A percentile compares a stretch with the other conserved stretches of the same genome.
Evolutionary conservation across 2,329 filamentous ascomycete species (phyloP).

Genomic region (Calycina herbarum): DNA sequence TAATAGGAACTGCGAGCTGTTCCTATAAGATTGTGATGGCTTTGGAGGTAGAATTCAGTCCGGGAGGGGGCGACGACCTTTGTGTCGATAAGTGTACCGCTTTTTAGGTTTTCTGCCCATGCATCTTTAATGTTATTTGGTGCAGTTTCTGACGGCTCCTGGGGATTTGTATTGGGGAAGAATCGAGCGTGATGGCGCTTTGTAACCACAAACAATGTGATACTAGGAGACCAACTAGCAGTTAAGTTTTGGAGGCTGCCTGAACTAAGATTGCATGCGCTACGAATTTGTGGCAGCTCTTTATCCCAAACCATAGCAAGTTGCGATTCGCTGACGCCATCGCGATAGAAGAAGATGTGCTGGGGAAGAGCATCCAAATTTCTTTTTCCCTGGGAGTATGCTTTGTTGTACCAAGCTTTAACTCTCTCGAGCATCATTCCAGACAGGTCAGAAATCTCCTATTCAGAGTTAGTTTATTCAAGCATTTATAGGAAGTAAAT

Average conservation of each 20-base stretch:
- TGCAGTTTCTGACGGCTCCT: too few relatives aligned
- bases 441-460: constrained; percentile 40
- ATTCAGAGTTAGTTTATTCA: neutral
- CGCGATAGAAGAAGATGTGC: constrained; percentile 29
- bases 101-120: too few relatives aligned
- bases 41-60: constrained; percentile 4
- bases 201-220: constrained; percentile 38
- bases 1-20: neutral
- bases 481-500: neutral
- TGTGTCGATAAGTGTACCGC: neutral
- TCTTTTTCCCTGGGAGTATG: neutral
- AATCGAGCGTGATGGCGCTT: constrained; percentile 46
- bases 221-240: constrained; percentile 13
- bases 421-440: constrained; percentile 22
- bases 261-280: constrained; percentile 10
- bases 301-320: constrained; percentile 32
- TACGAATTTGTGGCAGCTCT: constrained; percentile 36
- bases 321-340: constrained; percentile 40
- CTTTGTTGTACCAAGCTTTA: neutral
- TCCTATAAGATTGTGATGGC: neutral
- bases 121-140: too few relatives aligned
- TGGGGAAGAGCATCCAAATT: neutral
- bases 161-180: constrained; percentile 31
- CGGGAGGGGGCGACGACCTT: neutral
- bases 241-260: constrained; percentile 18